Conservation (phyloP, 208 protist genomes). For the Trypanosoma melophagium region DNA sequence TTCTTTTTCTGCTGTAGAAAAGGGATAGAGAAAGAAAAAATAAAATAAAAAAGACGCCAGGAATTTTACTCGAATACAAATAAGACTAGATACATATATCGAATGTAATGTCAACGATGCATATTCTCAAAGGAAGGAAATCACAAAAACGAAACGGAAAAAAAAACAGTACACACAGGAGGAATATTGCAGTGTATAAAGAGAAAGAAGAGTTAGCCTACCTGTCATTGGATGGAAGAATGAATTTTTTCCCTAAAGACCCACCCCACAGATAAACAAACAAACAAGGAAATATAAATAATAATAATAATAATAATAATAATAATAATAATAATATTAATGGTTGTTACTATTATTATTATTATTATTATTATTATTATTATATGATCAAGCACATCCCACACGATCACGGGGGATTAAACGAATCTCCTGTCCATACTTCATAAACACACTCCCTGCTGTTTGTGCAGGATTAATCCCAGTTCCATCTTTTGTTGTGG, state of each 20-base stretch:
- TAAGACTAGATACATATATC: background rate
- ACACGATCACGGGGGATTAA: conserved; percentile 95
- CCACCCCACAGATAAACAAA: background rate
- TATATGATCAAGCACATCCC: conserved; percentile 33
- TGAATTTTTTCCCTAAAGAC: no score
- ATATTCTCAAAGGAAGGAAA: no score
- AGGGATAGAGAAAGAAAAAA: background rate
- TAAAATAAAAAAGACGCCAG: background rate
- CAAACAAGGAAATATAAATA: conserved; percentile 3
- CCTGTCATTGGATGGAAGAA: no score
- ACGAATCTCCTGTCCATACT: conserved; percentile 93
- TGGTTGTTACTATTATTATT: no score
- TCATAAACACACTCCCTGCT: conserved; percentile 93
- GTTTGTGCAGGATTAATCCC: conserved; percentile 95
- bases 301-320: no score
- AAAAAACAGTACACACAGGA: no score
- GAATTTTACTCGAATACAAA: background rate
- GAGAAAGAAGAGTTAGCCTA: no score
- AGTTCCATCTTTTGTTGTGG: conserved; percentile 92
- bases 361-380: conserved; percentile 1
- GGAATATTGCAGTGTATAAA: no score
- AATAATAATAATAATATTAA: no score
- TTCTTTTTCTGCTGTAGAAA: background rate
- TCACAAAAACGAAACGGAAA: no score
- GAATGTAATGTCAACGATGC: background rate